Evolutionary conservation across 2,329 filamentous ascomycete species (phyloP), one percentile per base, ranked within the genome.

Genomic region (Exophiala dermatitidis): DNA sequence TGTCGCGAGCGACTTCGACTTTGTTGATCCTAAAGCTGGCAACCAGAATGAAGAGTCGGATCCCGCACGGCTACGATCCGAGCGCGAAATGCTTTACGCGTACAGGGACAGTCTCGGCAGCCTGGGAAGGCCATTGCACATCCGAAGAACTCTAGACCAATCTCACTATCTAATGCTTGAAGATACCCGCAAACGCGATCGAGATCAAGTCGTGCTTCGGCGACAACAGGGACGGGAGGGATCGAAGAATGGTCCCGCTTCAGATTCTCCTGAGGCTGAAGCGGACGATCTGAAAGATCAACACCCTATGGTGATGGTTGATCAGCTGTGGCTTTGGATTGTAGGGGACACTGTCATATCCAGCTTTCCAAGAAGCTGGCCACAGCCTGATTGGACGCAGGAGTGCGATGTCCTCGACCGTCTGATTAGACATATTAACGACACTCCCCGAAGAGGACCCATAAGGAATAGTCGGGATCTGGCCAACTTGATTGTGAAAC

Each of bases 261-360:
- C 38, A 12, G 38, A 41, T n/a, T 38, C n/a, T 4, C 4, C 12
- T 26, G 5, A 28, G 4, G 19, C 38, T 9, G 38, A 41, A 1
- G 38, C 3, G 12, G 38, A 26, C 4, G 38, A 41, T 28, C 38
- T 5, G 4, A 41, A 41, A 28, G 38, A 41, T 28, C 5, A 41
- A 41, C 3, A 3, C 38, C 38, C 38, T 62, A 63, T 84, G 2
- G 83, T 83, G 64, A 84, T 84, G 81, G 82, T 85, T 0, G 82
- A 85, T 63, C 82, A 85, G 60, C 69, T 86, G 1, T 85, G 82
- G 82, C 76, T 85, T 64, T 84, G 80, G 78, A 72, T 83, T 2
- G 63, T 85, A 1, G 69, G 71, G 64, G 80, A 83, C 53, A 67
- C 84, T 10, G 75, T 85, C 12, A 74, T 85, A 7, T 81, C 79